A percentile compares a stretch with the other conserved stretches of the same genome.
Conservation (phyloP, 176 grass and related monocot genomes). For the Cenchrus fungigraminus region DNA sequence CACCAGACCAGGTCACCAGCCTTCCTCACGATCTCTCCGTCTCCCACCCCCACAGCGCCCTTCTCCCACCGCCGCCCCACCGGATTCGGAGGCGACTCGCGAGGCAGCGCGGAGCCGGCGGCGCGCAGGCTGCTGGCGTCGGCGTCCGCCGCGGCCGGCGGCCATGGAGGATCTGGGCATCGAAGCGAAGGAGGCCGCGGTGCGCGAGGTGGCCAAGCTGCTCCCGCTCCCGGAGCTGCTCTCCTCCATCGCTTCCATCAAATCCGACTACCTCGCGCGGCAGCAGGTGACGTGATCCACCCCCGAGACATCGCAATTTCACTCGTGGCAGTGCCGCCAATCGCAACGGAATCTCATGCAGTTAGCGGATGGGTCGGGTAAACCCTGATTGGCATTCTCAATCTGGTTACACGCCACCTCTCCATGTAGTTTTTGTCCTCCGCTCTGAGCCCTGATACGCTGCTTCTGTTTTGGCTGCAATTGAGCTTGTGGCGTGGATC, state of each 20-base stretch:
- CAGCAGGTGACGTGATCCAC: conserved; percentile 73
- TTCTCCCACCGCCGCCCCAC: not conserved
- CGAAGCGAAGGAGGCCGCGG: conserved; percentile 91
- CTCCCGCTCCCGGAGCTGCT: conserved; percentile 87
- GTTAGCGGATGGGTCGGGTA: not conserved
- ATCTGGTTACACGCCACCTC: not conserved
- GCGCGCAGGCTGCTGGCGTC: conserved; percentile 15
- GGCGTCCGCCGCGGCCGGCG: conserved; percentile 9
- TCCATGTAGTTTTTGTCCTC: not conserved
- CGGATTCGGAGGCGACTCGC: conserved; percentile 28
- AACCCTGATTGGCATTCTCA: not conserved
- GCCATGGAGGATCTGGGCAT: conserved; percentile 98
- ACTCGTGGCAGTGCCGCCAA: not conserved
- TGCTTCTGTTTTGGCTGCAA: conserved; percentile 16
- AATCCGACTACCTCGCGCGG: conserved; percentile 89
- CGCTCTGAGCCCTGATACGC: not conserved
- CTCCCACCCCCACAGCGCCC: conserved; percentile 1
- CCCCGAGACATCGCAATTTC: conserved; percentile 12
- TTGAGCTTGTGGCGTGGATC: conserved; percentile 19
- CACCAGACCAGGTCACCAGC: conserved; percentile 9
- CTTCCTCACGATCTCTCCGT: conserved; percentile 32
- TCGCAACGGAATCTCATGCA: conserved; percentile 31
- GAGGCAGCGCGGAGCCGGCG: conserved; percentile 16
- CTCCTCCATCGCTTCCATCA: conserved; percentile 87
- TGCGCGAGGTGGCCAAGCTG: conserved; percentile 98